Conservation (phyloP, 371 early-diverging fungal genomes). For the Funneliformis caledonium region DNA sequence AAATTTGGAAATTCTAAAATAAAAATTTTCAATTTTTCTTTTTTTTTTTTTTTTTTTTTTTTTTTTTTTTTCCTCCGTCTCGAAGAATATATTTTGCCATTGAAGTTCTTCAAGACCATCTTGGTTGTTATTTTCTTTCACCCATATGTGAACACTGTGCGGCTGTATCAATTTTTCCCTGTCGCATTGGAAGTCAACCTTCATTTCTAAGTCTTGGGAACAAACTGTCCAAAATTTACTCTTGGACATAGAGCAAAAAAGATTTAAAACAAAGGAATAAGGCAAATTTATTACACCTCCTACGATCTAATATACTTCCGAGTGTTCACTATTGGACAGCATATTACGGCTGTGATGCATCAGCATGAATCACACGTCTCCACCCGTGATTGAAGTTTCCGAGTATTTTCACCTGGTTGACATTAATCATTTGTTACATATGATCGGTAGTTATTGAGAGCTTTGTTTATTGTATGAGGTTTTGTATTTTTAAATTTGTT, state of each 20-base stretch:
- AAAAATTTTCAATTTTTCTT: background rate
- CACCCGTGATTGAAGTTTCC: constrained; percentile 57
- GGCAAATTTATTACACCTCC: constrained; percentile 42
- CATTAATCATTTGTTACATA: constrained; percentile 70
- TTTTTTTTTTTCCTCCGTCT: background rate
- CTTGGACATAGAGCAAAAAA: background rate
- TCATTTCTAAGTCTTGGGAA: constrained; percentile 6
- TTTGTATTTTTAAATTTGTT: background rate
- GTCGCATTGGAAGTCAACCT: constrained; percentile 13
- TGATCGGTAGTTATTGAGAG: constrained; percentile 62
- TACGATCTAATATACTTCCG: constrained; percentile 44
- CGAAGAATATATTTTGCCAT: background rate
- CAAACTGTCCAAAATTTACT: background rate
- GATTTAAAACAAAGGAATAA: constrained; percentile 19
- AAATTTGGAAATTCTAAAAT: background rate
- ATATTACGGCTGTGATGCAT: constrained; percentile 43
- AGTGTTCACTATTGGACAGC: constrained; percentile 43
- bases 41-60: too few species aligned
- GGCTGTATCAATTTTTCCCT: background rate
- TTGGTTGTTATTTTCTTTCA: background rate
- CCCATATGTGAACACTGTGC: constrained; percentile 33
- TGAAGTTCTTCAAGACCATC: constrained; percentile 1
- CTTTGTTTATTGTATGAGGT: background rate
- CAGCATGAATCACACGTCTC: constrained; percentile 43
- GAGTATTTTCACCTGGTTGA: constrained; percentile 76